Percentiles rank a stretch among this genome's conserved stretches.
phyloP scores from a whole-genome alignment of 2,329 filamentous ascomycete genomes.

The Colletotrichum musae region DNA sequence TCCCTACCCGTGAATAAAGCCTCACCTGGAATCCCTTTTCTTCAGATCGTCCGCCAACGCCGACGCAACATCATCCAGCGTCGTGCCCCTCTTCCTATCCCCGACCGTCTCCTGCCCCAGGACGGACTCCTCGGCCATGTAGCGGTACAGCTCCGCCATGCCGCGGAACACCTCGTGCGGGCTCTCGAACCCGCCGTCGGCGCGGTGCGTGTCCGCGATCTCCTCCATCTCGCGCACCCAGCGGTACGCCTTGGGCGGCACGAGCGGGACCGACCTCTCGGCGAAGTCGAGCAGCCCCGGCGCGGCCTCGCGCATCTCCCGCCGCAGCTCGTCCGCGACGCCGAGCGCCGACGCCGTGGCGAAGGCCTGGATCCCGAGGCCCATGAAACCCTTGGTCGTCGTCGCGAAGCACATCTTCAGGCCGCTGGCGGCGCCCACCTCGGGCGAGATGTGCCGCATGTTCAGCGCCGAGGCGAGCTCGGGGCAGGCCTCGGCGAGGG shows the following conservation, averaged over 20 bases:
- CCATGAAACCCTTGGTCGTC: slow-evolving; percentile 75
- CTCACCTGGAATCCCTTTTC: slow-evolving; percentile 48
- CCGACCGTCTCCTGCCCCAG: slow-evolving; percentile 72
- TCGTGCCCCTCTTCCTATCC: slow-evolving; percentile 67
- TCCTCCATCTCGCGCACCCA: slow-evolving; percentile 86
- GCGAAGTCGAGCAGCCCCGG: slow-evolving; percentile 63
- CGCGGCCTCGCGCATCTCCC: slow-evolving; percentile 66
- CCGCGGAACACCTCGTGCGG: slow-evolving; percentile 67
- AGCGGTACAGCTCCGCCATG: slow-evolving; percentile 72
- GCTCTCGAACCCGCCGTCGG: slow-evolving; percentile 73
- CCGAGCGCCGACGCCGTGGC: slow-evolving; percentile 76
- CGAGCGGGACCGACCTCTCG: slow-evolving; percentile 66
- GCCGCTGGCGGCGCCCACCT: slow-evolving; percentile 69
- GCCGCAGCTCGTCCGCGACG: slow-evolving; percentile 71
- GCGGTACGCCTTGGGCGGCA: slow-evolving; percentile 83
- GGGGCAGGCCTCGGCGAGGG: slow-evolving; percentile 56
- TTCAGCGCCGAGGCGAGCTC: slow-evolving; percentile 61
- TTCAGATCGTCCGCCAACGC: slow-evolving; percentile 63
- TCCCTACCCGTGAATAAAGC: no score
- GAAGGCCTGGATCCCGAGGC: slow-evolving; percentile 78
- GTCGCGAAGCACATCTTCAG: slow-evolving; percentile 78
- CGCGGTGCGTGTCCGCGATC: slow-evolving; percentile 76
- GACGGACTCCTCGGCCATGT: slow-evolving; percentile 73
- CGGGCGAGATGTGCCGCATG: slow-evolving; percentile 61
- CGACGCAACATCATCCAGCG: slow-evolving; percentile 69